phyloP scores from a whole-genome alignment of 306 rosid genomes.

The Inga leiocalycina region DNA sequence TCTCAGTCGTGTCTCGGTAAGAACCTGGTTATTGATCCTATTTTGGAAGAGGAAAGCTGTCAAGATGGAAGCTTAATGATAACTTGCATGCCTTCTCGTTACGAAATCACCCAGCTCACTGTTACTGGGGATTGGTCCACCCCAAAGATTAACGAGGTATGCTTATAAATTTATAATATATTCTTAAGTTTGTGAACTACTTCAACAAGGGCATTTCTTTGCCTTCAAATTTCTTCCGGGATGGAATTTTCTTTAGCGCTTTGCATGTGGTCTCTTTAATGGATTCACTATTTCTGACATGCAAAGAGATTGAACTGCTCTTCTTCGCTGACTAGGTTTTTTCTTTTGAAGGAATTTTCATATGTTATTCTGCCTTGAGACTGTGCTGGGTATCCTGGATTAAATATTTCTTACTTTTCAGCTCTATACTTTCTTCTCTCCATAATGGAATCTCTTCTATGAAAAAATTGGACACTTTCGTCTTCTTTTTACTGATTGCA shows the following conservation, averaged over 20 bases:
- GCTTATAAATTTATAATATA: not conserved
- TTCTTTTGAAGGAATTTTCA: no score
- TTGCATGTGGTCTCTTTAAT: not conserved
- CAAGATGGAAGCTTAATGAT: slow-evolving; percentile 93
- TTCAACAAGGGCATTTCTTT: not conserved
- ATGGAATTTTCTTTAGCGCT: not conserved
- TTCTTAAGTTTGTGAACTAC: not conserved
- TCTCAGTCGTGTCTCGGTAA: slow-evolving; percentile 78
- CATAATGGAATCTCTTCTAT: not conserved
- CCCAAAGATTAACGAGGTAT: slow-evolving; percentile 52
- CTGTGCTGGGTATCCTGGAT: not conserved
- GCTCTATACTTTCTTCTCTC: not conserved
- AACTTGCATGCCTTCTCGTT: slow-evolving; percentile 90
- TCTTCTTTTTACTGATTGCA: slow-evolving; percentile 1
- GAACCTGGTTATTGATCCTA: slow-evolving; percentile 85
- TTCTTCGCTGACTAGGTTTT: not conserved
- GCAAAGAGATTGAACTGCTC: not conserved
- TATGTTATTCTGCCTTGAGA: not conserved
- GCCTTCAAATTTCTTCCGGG: not conserved
- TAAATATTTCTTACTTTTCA: not conserved
- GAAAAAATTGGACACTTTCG: not conserved
- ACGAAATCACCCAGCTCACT: slow-evolving; percentile 90
- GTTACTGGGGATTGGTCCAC: slow-evolving; percentile 96
- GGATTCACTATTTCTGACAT: not conserved
- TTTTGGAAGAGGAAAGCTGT: slow-evolving; percentile 84